phyloP scores from a whole-genome alignment of 495 filamentous ascomycete species.

The Aspergillus sclerotiicarbonarius region DNA sequence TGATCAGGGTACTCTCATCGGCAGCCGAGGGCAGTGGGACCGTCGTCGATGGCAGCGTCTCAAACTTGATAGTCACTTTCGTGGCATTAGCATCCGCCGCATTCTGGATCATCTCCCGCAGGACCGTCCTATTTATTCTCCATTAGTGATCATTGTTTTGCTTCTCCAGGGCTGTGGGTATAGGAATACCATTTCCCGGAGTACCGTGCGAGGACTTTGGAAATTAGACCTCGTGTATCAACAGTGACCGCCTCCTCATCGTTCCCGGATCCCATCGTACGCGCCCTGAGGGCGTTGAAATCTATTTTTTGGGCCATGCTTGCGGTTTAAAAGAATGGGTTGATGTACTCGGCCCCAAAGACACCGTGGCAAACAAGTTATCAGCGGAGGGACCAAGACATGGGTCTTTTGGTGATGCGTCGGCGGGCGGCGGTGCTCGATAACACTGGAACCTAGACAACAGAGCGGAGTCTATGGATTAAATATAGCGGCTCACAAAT shows the following conservation, averaged over 20 bases:
- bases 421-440: not conserved
- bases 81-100: slow-evolving; percentile 92
- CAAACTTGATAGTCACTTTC: slow-evolving; percentile 85
- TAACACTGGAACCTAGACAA: slow-evolving; percentile 2
- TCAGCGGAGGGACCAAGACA: not conserved
- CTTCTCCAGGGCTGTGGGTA: not conserved
- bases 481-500: not conserved
- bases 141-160: slow-evolving; percentile 7
- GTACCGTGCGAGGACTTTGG: slow-evolving; percentile 94
- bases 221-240: slow-evolving; percentile 93
- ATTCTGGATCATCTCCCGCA: slow-evolving; percentile 96
- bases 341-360: not conserved
- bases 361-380: not conserved
- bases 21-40: slow-evolving; percentile 68
- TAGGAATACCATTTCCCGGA: slow-evolving; percentile 75
- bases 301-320: slow-evolving; percentile 65
- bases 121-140: slow-evolving; percentile 47
- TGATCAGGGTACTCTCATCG: slow-evolving; percentile 67
- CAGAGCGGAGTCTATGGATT: not conserved
- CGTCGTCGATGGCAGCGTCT: slow-evolving; percentile 76
- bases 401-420: not conserved
- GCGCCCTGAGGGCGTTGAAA: slow-evolving; percentile 78
- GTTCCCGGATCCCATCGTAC: slow-evolving; percentile 78
- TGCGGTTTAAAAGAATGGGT: not conserved
- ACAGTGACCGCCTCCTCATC: slow-evolving; percentile 98